These are phyloP conservation scores for Nemania serpens DNA, from an alignment of 2,329 filamentous ascomycete species.

Conservation along the genomic window DNA sequence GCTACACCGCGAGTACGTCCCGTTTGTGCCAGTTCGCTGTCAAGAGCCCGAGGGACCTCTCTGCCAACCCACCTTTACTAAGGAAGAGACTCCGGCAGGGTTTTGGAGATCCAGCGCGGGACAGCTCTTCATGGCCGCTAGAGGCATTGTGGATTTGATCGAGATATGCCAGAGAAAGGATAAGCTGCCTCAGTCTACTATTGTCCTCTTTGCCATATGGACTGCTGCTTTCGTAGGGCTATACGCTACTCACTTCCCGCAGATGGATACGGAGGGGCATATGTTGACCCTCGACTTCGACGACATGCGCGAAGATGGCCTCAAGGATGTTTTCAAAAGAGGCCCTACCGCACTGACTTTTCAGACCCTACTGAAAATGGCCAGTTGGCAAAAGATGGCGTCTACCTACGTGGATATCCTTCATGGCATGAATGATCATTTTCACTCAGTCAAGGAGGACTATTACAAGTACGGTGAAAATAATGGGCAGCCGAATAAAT, in stretches of 20 bases:
- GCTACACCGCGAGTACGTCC: conserved; percentile 70
- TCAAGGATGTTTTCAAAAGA: conserved; percentile 41
- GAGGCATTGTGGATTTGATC: conserved; percentile 67
- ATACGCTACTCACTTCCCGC: conserved; percentile 69
- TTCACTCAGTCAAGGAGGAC: conserved; percentile 55
- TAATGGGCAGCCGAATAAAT: conserved; percentile 36
- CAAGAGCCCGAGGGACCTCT: conserved; percentile 57
- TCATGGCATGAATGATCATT: conserved; percentile 58
- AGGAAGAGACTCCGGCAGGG: conserved; percentile 52
- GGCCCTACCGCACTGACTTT: conserved; percentile 54
- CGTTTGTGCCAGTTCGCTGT: conserved; percentile 65
- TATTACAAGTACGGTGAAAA: conserved; percentile 44
- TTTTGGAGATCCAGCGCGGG: conserved; percentile 69
- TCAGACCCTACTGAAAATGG: conserved; percentile 57
- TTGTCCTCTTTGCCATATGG: conserved; percentile 70
- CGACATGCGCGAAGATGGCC: conserved; percentile 29
- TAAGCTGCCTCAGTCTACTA: conserved; percentile 68
- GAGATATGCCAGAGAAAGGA: conserved; percentile 63
- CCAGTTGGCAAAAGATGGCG: conserved; percentile 59
- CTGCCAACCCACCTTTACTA: conserved; percentile 60
- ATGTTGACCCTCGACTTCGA: conserved; percentile 52
- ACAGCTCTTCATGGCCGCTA: conserved; percentile 65
- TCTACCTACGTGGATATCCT: conserved; percentile 60
- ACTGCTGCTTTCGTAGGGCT: conserved; percentile 68
- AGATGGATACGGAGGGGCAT: conserved; percentile 65